phyloP scores from a whole-genome alignment of 768 basidiomycete species.

The Neoboletus brunneissimus region DNA sequence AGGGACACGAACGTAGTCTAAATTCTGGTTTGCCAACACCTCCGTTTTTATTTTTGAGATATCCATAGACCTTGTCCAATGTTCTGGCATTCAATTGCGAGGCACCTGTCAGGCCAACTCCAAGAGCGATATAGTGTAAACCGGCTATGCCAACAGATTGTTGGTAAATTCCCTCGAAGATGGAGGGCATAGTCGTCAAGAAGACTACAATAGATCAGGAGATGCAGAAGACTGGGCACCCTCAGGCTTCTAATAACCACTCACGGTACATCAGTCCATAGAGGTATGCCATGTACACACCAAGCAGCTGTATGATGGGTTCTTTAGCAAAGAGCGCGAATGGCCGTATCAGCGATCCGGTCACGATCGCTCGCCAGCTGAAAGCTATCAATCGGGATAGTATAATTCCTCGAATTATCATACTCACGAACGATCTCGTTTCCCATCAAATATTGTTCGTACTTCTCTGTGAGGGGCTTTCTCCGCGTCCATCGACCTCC shows the following conservation, averaged over 20 bases:
- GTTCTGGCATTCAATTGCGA: conserved; percentile 54
- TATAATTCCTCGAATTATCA: neutral
- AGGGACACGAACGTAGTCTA: conserved; percentile 40
- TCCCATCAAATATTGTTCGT: conserved; percentile 45
- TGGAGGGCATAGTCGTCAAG: conserved; percentile 59
- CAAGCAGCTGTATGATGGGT: conserved; percentile 65
- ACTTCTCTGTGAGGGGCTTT: conserved; percentile 39
- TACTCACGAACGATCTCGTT: conserved; percentile 44
- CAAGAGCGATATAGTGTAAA: conserved; percentile 69
- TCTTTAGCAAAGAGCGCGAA: conserved; percentile 60
- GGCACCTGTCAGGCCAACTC: conserved; percentile 53
- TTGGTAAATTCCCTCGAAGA: conserved; percentile 55
- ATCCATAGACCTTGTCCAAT: conserved; percentile 54
- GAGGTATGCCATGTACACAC: conserved; percentile 65
- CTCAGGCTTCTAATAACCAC: conserved; percentile 29
- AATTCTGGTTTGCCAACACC: conserved; percentile 56
- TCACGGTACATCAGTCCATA: conserved; percentile 61
- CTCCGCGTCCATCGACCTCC: conserved; percentile 46
- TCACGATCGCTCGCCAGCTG: conserved; percentile 54
- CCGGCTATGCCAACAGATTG: conserved; percentile 58
- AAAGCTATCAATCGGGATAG: neutral
- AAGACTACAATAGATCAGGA: conserved; percentile 46
- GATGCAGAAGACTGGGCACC: neutral
- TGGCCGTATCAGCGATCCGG: conserved; percentile 59
- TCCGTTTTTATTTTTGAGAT: conserved; percentile 49